Evolutionary conservation across 495 filamentous ascomycete genomes (phyloP).

Genomic region (Cladorrhinum samala): DNA sequence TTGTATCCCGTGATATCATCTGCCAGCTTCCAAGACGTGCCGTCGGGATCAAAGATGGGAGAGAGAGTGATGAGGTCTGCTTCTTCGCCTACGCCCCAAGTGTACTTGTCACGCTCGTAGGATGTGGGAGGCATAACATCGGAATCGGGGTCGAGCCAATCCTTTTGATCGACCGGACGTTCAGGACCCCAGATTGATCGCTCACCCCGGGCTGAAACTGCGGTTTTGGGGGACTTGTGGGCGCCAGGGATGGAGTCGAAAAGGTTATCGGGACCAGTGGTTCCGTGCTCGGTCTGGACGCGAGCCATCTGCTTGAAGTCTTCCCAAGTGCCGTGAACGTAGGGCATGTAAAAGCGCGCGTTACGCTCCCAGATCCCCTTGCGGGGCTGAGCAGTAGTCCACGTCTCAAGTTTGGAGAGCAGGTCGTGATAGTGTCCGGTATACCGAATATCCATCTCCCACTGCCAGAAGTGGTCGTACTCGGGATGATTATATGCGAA

Average conservation of each 20-base stretch:
- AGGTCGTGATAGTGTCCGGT: conserved; percentile 95
- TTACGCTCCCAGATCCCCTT: conserved; percentile 94
- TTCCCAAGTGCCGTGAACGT: conserved; percentile 83
- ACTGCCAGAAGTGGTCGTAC: conserved; percentile 96
- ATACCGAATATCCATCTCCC: conserved; percentile 96
- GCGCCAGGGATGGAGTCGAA: conserved; percentile 47
- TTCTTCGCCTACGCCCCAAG: conserved; percentile 87
- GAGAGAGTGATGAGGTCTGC: conserved; percentile 92
- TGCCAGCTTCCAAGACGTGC: conserved; percentile 80
- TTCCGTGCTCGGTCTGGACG: conserved; percentile 80
- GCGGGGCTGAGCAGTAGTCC: conserved; percentile 77
- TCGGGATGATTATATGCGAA: conserved; percentile 87
- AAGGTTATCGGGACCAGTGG: conserved; percentile 63
- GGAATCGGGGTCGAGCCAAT: conserved; percentile 62
- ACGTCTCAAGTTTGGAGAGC: conserved; percentile 64
- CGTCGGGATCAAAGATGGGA: conserved; percentile 85
- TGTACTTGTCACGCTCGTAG: conserved; percentile 72
- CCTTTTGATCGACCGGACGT: conserved; percentile 53
- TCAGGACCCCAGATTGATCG: conserved; percentile 82
- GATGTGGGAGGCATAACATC: conserved; percentile 65
- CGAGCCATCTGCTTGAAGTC: conserved; percentile 91
- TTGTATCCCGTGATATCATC: conserved; percentile 91
- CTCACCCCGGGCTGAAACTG: conserved; percentile 50
- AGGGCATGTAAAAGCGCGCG: conserved; percentile 82
- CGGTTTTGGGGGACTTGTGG: conserved; percentile 20